phyloP scores from a whole-genome alignment of 768 basidiomycete species.

The Trametes cubensis region DNA sequence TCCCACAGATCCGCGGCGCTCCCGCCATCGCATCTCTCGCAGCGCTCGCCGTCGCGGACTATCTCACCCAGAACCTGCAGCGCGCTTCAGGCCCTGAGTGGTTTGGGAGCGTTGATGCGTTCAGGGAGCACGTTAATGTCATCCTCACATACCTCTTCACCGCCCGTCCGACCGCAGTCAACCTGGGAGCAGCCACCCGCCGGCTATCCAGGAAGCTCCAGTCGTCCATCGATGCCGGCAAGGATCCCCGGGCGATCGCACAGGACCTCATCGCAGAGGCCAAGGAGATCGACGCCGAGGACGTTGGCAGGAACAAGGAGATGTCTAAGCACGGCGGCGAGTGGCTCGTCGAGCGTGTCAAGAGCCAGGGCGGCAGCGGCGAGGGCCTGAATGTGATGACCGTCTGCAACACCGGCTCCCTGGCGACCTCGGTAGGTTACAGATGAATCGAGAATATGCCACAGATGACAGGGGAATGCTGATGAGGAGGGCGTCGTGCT shows the following conservation, averaged over 20 bases:
- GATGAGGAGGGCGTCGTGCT: constrained; percentile 15
- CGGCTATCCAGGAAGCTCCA: constrained; percentile 61
- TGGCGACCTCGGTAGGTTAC: constrained; percentile 83
- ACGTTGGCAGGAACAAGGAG: constrained; percentile 80
- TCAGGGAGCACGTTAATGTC: constrained; percentile 58
- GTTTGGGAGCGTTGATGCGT: constrained; percentile 51
- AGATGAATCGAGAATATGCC: neutral
- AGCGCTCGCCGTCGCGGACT: constrained; percentile 71
- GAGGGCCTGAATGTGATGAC: constrained; percentile 79
- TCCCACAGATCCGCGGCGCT: constrained; percentile 76
- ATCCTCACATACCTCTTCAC: constrained; percentile 76
- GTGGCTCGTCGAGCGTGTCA: constrained; percentile 69
- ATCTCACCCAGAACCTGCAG: constrained; percentile 58
- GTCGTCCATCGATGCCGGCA: constrained; percentile 40
- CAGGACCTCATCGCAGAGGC: constrained; percentile 71
- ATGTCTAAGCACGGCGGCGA: constrained; percentile 88
- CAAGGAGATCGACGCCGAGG: constrained; percentile 77
- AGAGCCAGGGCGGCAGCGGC: constrained; percentile 42
- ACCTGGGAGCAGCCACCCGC: constrained; percentile 84
- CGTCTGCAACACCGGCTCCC: constrained; percentile 95
- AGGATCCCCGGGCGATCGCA: constrained; percentile 47
- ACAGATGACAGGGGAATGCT: neutral
- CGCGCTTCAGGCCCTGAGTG: constrained; percentile 53
- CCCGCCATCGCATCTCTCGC: constrained; percentile 95
- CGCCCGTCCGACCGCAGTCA: constrained; percentile 93